Conservation (phyloP, 257 asterid genomes). For the Solanum virginianum region DNA sequence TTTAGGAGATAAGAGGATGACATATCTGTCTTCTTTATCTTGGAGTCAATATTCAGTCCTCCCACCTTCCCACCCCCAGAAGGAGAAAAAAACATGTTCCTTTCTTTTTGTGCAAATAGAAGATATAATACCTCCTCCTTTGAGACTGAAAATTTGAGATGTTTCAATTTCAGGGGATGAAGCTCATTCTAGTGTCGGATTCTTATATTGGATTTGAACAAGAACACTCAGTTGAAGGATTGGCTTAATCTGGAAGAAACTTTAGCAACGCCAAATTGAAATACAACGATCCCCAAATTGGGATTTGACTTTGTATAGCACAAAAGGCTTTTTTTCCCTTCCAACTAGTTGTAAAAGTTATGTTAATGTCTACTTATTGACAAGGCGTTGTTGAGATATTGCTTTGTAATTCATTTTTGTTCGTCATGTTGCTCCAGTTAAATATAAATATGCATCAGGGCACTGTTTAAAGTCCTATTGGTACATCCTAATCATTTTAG, state of each 20-base stretch:
- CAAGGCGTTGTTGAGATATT: neutral
- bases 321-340: neutral
- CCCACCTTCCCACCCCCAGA: neutral
- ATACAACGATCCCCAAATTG: neutral
- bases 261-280: neutral
- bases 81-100: neutral
- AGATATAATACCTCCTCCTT: neutral
- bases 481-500: neutral
- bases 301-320: neutral
- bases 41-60: neutral
- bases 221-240: constrained; percentile 37
- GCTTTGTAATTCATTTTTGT: neutral
- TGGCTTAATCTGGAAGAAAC: constrained; percentile 8
- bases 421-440: neutral
- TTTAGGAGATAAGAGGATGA: neutral
- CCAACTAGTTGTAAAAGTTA: neutral
- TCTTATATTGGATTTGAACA: constrained; percentile 71
- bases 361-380: neutral
- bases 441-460: neutral
- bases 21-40: neutral
- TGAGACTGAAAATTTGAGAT: neutral
- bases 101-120: neutral
- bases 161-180: constrained; percentile 51
- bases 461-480: neutral
- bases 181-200: constrained; percentile 67